phyloP scores from a whole-genome alignment of 2,329 filamentous ascomycete genomes.

The Colletotrichum salicis region DNA sequence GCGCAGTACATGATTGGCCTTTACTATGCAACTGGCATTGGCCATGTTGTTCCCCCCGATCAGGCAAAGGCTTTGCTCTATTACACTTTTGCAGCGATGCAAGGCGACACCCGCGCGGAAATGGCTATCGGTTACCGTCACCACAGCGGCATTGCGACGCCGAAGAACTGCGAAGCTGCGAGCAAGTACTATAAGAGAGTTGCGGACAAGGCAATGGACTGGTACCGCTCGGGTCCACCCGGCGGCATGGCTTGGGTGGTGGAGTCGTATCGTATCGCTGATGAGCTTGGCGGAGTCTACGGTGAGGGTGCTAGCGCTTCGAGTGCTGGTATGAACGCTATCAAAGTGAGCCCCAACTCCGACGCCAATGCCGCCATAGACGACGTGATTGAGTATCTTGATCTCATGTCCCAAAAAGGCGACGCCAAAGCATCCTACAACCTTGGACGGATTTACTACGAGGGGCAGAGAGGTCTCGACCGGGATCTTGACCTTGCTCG shows the following conservation, averaged over 20 bases:
- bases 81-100: slow-evolving; percentile 90
- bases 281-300: slow-evolving; percentile 91
- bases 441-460: slow-evolving; percentile 87
- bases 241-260: slow-evolving; percentile 82
- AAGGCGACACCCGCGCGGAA: slow-evolving; percentile 84
- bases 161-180: slow-evolving; percentile 86
- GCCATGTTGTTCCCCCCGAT: slow-evolving; percentile 81
- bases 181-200: slow-evolving; percentile 91
- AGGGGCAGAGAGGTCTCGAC: slow-evolving; percentile 80
- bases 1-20: slow-evolving; percentile 96
- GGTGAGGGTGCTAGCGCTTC: slow-evolving; percentile 93
- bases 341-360: slow-evolving; percentile 76
- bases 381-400: slow-evolving; percentile 93
- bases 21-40: slow-evolving; percentile 94
- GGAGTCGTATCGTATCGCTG: slow-evolving; percentile 86
- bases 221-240: slow-evolving; percentile 89
- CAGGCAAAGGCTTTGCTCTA: slow-evolving; percentile 94
- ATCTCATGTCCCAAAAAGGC: slow-evolving; percentile 89
- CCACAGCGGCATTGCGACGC: slow-evolving; percentile 84
- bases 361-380: slow-evolving; percentile 88
- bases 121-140: slow-evolving; percentile 94
- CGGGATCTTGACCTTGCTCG: slow-evolving; percentile 79
- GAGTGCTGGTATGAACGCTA: slow-evolving; percentile 85
- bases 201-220: slow-evolving; percentile 90
- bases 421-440: slow-evolving; percentile 89